Conservation (phyloP, 2,329 filamentous ascomycete species). For the Xylariales sp. region DNA sequence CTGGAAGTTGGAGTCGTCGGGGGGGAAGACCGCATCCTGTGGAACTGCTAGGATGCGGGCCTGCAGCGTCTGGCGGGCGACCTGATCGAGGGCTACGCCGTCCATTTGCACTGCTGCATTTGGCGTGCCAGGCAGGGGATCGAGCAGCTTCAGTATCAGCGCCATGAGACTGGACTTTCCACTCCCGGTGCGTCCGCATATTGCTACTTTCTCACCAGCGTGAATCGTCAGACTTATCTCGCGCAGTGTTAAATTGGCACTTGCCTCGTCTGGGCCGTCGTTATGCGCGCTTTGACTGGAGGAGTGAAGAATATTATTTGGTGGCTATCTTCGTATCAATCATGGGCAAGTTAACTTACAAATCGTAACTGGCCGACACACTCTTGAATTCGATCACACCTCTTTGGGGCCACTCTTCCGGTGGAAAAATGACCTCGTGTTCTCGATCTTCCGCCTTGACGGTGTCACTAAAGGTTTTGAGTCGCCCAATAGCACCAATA, state of each 20-base stretch:
- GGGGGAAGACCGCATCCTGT: constrained; percentile 50
- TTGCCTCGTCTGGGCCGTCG: neutral
- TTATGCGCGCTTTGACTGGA: neutral
- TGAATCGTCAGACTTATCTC: constrained; percentile 4
- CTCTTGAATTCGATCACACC: constrained; percentile 24
- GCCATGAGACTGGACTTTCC: constrained; percentile 40
- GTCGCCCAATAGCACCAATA: constrained; percentile 16
- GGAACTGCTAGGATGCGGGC: constrained; percentile 46
- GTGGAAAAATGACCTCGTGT: constrained; percentile 12
- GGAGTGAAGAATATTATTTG: neutral
- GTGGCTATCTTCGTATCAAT: neutral
- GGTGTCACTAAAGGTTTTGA: constrained; percentile 18
- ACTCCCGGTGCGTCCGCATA: constrained; percentile 18
- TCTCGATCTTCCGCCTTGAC: constrained; percentile 16
- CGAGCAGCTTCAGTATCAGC: constrained; percentile 34
- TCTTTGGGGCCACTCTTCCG: constrained; percentile 23
- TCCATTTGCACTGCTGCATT: too few relatives aligned
- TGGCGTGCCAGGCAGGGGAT: constrained; percentile 32
- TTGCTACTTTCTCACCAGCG: constrained; percentile 9
- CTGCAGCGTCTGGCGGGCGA: constrained; percentile 39
- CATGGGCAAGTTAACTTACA: neutral
- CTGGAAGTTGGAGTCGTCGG: constrained; percentile 33
- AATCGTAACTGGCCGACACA: constrained; percentile 29
- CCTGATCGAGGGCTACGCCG: constrained; percentile 24
- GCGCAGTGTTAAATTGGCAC: neutral